phyloP scores from a whole-genome alignment of 495 filamentous ascomycete species.

The Neurospora sp. region DNA sequence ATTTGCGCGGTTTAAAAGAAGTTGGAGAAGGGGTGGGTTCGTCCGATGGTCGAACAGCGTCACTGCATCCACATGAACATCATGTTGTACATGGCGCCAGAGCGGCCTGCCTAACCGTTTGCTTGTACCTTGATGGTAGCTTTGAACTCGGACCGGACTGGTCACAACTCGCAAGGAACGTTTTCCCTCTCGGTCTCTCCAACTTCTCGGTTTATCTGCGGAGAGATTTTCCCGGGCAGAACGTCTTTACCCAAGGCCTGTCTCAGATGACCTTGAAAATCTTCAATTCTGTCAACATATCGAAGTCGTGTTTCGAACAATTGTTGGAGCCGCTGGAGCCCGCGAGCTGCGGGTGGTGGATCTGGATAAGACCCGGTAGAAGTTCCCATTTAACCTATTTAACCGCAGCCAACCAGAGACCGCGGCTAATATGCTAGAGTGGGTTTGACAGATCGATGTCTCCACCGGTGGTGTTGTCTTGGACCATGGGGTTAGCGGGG shows the following conservation, averaged over 20 bases:
- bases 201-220: not conserved
- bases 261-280: not conserved
- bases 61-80: not conserved
- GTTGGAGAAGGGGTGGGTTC: constrained; percentile 16
- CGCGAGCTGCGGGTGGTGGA: not conserved
- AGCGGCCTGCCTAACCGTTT: not conserved
- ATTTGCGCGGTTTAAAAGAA: constrained; percentile 24
- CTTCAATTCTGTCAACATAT: not conserved
- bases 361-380: constrained; percentile 22
- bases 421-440: constrained; percentile 17
- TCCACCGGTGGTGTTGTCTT: not conserved
- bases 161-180: not conserved
- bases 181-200: not conserved
- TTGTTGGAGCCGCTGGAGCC: constrained; percentile 4
- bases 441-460: constrained; percentile 2
- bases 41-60: constrained; percentile 5
- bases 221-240: not conserved
- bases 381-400: constrained; percentile 20
- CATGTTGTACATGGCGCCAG: not conserved
- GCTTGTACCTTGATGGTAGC: not conserved
- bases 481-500: not conserved
- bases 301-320: not conserved
- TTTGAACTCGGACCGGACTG: not conserved
- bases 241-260: not conserved
- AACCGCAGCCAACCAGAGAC: constrained; percentile 15